Conservation (phyloP, 2,329 filamentous ascomycete genomes). For the Bipolaris zeicola region DNA sequence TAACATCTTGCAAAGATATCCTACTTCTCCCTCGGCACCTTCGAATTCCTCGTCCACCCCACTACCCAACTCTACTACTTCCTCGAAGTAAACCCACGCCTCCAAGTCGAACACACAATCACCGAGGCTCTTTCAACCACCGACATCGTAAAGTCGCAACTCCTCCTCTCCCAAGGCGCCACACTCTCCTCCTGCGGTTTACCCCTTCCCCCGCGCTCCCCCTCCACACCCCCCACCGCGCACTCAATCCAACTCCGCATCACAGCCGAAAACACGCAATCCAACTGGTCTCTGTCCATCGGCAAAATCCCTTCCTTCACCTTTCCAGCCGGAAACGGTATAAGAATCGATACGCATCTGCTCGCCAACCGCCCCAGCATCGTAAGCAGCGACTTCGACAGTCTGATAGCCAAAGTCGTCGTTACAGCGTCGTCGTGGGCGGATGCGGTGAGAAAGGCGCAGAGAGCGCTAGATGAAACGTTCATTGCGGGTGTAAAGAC, state of each 20-base stretch:
- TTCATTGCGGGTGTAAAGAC: constrained; percentile 63
- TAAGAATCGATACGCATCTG: constrained; percentile 63
- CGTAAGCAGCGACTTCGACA: constrained; percentile 63
- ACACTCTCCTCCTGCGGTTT: constrained; percentile 47
- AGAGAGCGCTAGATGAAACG: constrained; percentile 61
- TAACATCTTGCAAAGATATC: constrained; percentile 49
- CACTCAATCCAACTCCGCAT: constrained; percentile 63
- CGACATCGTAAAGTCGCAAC: constrained; percentile 62
- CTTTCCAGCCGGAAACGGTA: constrained; percentile 63
- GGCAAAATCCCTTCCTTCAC: constrained; percentile 62
- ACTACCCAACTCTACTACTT: constrained; percentile 60
- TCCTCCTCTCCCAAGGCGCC: constrained; percentile 60
- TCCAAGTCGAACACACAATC: constrained; percentile 68
- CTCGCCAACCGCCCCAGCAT: constrained; percentile 50
- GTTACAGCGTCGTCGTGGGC: constrained; percentile 61
- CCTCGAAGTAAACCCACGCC: constrained; percentile 64
- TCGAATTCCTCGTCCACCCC: constrained; percentile 66
- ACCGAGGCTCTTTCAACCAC: constrained; percentile 61
- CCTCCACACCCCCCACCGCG: constrained; percentile 46
- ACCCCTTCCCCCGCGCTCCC: constrained; percentile 30
- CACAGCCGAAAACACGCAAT: constrained; percentile 61
- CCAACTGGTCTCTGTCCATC: constrained; percentile 62
- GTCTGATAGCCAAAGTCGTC: constrained; percentile 64
- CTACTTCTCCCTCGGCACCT: constrained; percentile 66
- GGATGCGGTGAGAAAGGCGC: constrained; percentile 59